Evolutionary conservation across 345 rosid genomes (phyloP).

Genomic region (Citrus sp.): DNA sequence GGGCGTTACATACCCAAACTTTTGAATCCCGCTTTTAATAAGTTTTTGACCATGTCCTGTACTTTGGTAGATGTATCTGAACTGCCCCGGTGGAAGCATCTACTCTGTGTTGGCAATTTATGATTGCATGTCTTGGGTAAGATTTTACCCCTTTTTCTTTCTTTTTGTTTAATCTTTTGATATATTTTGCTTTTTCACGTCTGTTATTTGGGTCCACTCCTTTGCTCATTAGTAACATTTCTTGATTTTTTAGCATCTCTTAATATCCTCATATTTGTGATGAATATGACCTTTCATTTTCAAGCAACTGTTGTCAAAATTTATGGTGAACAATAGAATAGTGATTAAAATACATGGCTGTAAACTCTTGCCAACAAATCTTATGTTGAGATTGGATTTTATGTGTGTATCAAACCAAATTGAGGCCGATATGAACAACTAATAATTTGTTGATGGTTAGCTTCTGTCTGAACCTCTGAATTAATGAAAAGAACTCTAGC

Average conservation of each 20-base stretch:
- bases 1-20: not conserved
- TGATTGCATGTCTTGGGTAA: conserved; percentile 97
- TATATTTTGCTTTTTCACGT: not conserved
- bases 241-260: not conserved
- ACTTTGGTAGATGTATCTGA: conserved; percentile 64
- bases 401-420: not conserved
- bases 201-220: not conserved
- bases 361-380: not conserved
- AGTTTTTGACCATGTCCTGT: conserved; percentile 13
- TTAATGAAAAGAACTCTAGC: not conserved
- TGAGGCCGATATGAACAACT: not conserved
- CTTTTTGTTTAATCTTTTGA: not conserved
- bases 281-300: conserved; percentile 1
- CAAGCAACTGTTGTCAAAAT: too few species aligned
- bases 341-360: not conserved
- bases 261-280: too few species aligned
- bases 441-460: not conserved
- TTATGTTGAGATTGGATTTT: not conserved
- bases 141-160: conserved; percentile 12
- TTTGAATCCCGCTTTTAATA: not conserved
- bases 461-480: not conserved
- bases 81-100: conserved; percentile 93
- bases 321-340: not conserved
- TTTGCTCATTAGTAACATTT: not conserved
- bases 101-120: conserved; percentile 87